Evolutionary conservation across 352 stramenopile species (phyloP).

Genomic region (Phytopythium helicoides): DNA sequence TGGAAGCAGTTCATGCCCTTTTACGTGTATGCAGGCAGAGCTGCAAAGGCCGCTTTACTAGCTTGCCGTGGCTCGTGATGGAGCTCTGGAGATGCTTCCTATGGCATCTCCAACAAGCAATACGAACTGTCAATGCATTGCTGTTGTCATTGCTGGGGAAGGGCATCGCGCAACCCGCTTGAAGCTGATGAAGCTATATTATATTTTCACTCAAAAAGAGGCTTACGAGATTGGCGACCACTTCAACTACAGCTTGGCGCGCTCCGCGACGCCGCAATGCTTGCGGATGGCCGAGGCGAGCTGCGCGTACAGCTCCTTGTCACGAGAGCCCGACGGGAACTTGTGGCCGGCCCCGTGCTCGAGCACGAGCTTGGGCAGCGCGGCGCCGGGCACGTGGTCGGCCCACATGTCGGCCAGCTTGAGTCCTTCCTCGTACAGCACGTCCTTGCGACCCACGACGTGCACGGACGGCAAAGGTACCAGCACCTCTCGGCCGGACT

Average conservation of each 20-base stretch:
- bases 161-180: no score
- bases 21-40: no score
- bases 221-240: background rate
- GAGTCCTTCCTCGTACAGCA: slow-evolving; percentile 36
- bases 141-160: no score
- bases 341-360: slow-evolving; percentile 58
- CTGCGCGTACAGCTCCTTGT: slow-evolving; percentile 42
- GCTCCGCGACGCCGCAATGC: slow-evolving; percentile 7
- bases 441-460: slow-evolving; percentile 46
- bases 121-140: no score
- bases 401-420: slow-evolving; percentile 42
- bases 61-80: no score
- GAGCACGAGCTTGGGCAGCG: slow-evolving; percentile 26
- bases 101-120: no score
- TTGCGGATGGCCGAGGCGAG: slow-evolving; percentile 18
- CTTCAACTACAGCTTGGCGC: background rate
- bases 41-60: no score
- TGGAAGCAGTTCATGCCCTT: no score
- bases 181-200: background rate
- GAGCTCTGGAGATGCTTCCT: no score
- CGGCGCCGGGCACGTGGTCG: slow-evolving; percentile 22
- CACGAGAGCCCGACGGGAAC: slow-evolving; percentile 51
- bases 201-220: no score
- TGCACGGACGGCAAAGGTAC: slow-evolving; percentile 61
- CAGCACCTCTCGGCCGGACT: slow-evolving; percentile 18